A percentile compares a stretch with the other conserved stretches of the same genome.
Conservation (phyloP, 1,284 basidiomycete genomes). For the Sanghuangporus baumii region DNA sequence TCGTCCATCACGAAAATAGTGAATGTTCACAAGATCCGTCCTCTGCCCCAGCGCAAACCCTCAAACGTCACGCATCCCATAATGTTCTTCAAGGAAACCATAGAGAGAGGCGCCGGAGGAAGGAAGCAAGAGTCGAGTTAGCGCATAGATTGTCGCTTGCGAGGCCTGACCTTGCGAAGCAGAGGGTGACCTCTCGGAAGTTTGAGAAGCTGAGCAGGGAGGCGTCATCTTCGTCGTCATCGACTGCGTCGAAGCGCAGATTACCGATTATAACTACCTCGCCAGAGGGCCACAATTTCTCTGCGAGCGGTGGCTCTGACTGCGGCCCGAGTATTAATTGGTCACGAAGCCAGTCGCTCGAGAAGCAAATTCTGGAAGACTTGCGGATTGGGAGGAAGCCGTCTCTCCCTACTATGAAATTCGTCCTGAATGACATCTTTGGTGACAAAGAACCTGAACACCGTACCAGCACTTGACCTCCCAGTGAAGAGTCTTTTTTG, state of each 20-base stretch:
- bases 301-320: neutral
- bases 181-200: neutral
- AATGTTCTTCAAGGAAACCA: neutral
- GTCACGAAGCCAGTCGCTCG: conserved; percentile 6
- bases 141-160: conserved; percentile 8
- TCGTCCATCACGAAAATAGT: neutral
- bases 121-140: neutral
- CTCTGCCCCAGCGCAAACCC: neutral
- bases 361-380: conserved; percentile 10
- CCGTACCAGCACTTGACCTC: neutral
- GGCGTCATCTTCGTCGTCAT: neutral
- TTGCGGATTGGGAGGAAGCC: conserved; percentile 7
- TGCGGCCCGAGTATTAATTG: neutral
- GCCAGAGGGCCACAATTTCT: neutral
- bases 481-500: neutral
- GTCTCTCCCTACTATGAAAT: conserved; percentile 12
- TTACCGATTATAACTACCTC: neutral
- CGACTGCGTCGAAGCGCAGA: neutral
- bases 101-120: conserved; percentile 3
- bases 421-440: neutral
- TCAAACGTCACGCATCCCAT: neutral
- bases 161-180: conserved; percentile 13
- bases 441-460: neutral
- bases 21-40: neutral
- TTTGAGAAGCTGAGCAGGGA: neutral